Percentiles rank a stretch among this genome's conserved stretches.
phyloP scores from a whole-genome alignment of 179 eudicot species.

The Nepenthes alata region DNA sequence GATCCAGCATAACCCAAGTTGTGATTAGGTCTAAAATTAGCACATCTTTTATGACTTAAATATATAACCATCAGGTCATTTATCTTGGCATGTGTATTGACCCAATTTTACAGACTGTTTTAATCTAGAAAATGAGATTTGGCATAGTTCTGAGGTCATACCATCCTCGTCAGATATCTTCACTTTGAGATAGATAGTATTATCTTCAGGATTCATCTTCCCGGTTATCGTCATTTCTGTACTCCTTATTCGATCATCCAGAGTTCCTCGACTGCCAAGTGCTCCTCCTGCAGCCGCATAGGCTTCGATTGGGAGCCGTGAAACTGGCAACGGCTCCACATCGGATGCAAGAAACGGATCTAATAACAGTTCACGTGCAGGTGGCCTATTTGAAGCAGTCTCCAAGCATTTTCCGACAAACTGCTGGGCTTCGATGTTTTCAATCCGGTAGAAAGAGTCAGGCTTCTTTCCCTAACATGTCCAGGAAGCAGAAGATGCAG shows the following conservation, averaged over 20 bases:
- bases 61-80: no score
- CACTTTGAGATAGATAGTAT: constrained; percentile 63
- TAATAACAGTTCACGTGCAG: constrained; percentile 49
- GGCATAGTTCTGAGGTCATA: constrained; percentile 11
- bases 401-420: constrained; percentile 58
- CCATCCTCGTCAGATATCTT: constrained; percentile 61
- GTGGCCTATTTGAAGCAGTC: constrained; percentile 46
- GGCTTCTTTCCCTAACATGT: constrained; percentile 59
- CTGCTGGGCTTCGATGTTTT: constrained; percentile 41
- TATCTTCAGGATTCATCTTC: constrained; percentile 61
- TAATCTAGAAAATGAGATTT: no score
- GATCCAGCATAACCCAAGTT: background rate
- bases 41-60: no score
- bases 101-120: no score
- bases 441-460: constrained; percentile 35
- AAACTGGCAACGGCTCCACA: constrained; percentile 11
- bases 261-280: constrained; percentile 31
- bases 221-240: constrained; percentile 82
- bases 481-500: constrained; percentile 4
- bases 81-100: no score
- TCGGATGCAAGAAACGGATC: constrained; percentile 55
- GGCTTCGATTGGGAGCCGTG: constrained; percentile 12
- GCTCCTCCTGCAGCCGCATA: constrained; percentile 19
- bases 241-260: constrained; percentile 29
- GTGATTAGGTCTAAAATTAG: background rate